phyloP scores from a whole-genome alignment of 805 yeast species.

The Saccharomycopsis sp. region DNA sequence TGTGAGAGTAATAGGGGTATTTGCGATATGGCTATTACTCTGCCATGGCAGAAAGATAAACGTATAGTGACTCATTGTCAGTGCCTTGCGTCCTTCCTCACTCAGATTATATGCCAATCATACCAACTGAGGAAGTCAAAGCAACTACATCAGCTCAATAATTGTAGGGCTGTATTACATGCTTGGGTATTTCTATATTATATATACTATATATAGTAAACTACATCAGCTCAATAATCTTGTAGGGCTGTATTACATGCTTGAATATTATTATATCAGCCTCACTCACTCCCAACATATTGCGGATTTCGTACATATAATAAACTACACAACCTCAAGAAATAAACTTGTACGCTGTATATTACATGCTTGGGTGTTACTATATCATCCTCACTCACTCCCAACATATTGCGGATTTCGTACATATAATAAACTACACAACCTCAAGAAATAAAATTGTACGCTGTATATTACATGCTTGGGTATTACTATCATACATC shows the following conservation, averaged over 20 bases:
- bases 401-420: not conserved
- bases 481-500: not conserved
- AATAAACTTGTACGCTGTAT: not conserved
- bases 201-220: not conserved
- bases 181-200: not conserved
- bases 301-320: not conserved
- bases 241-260: not conserved
- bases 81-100: too few species aligned
- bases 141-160: not conserved
- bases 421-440: not conserved
- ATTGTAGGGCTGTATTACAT: not conserved
- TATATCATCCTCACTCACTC: too few species aligned
- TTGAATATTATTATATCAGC: not conserved
- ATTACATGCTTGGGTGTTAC: not conserved
- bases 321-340: not conserved
- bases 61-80: too few species aligned
- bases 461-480: not conserved
- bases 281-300: too few species aligned
- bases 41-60: too few species aligned
- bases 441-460: not conserved
- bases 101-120: too few species aligned
- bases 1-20: too few species aligned
- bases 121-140: too few species aligned
- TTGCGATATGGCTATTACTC: too few species aligned
- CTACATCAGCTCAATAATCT: not conserved